Evolutionary conservation across 2,329 filamentous ascomycete species (phyloP), one percentile per base, ranked within the genome.

Genomic region (Geosmithia morbida): DNA sequence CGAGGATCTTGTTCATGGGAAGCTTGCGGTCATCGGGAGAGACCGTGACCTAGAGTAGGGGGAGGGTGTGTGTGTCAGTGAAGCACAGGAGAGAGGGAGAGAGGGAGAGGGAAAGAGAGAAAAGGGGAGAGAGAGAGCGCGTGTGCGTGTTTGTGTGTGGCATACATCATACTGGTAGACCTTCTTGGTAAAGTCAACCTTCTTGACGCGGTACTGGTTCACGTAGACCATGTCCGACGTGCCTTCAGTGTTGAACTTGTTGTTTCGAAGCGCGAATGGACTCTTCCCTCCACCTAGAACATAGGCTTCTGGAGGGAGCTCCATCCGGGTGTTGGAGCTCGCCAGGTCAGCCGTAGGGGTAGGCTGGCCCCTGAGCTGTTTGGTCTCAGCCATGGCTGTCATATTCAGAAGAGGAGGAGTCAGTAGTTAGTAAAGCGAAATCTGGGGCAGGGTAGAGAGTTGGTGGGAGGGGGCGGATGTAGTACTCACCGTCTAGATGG

Each of bases 91-190:
- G 19, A 11, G 10, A 14, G 5, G 5, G 11, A 40, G 11, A 5
- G 5, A 17, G 37, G 37, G 17, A 40, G 11, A 40, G 3, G 19
- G 19, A n/a, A 8, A 10, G 40, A 41, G 13, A 16, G 33, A 3
- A 37, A 3, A 3, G 16, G 44, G 43, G 11, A 11, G 5, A 26
- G 6, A 29, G 74, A n/a, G n/a, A n/a, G n/a, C n/a, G n/a, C n/a
- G n/a, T n/a, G n/a, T n/a, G n/a, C n/a, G n/a, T n/a, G n/a, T n/a
- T n/a, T n/a, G n/a, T n/a, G n/a, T n/a, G n/a, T n/a, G n/a, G 74
- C 83, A 73, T 66, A 89, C 85, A 66, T 95, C 87, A 55, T 90
- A 97, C 59, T 96, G 89, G 51, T 81, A 81, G 19, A 96, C 76
- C 0, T 77, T 74, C 13, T 69, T 73, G 2, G 62, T 70, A 0